A percentile compares a stretch with the other conserved stretches of the same genome.
phyloP scores from a whole-genome alignment of 2,329 filamentous ascomycete species.

The Lachnellula cervina region DNA sequence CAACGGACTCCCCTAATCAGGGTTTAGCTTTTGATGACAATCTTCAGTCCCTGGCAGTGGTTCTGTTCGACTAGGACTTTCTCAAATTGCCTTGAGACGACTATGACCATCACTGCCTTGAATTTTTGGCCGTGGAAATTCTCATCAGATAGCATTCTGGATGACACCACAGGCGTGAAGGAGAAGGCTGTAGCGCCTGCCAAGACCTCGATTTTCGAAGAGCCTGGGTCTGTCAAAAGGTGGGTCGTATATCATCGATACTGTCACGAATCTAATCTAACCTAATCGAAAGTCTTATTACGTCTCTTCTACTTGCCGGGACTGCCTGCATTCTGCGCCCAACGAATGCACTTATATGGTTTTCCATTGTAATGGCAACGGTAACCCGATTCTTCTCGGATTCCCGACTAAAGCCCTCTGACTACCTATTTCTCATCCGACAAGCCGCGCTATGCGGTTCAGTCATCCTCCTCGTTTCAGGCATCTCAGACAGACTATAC shows the following conservation, averaged over 20 bases:
- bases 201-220: slow-evolving; percentile 21
- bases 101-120: slow-evolving; percentile 73
- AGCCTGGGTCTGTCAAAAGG: slow-evolving; percentile 30
- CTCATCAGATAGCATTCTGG: slow-evolving; percentile 35
- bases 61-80: slow-evolving; percentile 91
- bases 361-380: slow-evolving; percentile 55
- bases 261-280: slow-evolving; percentile 8
- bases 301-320: slow-evolving; percentile 70
- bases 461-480: slow-evolving; percentile 57
- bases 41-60: slow-evolving; percentile 90
- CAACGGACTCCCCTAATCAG: slow-evolving; percentile 31
- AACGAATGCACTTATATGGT: slow-evolving; percentile 86
- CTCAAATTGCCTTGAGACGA: slow-evolving; percentile 91
- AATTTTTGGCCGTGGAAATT: slow-evolving; percentile 84
- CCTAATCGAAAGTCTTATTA: slow-evolving; percentile 43
- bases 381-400: slow-evolving; percentile 41
- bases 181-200: slow-evolving; percentile 30
- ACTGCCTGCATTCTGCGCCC: slow-evolving; percentile 81
- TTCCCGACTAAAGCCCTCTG: slow-evolving; percentile 27
- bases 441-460: slow-evolving; percentile 63
- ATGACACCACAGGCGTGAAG: slow-evolving; percentile 6
- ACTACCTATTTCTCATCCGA: slow-evolving; percentile 50
- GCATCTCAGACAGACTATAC: slow-evolving; percentile 68
- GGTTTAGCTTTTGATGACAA: slow-evolving; percentile 60
- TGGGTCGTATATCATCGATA: slow-evolving; percentile 13